Base-by-base conservation (phyloP, 306 rosid genomes). In the Arachis hypogaea region DNA sequence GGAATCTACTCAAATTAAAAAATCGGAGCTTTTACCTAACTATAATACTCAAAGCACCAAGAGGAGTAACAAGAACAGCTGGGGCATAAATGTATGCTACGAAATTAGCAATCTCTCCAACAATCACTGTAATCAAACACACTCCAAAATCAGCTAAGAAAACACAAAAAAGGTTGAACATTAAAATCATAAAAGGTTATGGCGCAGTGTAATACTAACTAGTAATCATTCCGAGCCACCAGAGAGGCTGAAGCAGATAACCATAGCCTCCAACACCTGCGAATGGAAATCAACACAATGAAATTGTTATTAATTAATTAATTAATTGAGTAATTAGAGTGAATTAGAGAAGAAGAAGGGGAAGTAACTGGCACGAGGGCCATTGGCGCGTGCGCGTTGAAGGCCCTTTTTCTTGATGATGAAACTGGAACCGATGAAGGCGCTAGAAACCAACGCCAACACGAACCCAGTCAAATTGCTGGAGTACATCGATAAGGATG, bases 221-320 rank as follows among this genome's bases (percentile, higher is more conserved):
- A 16, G 97, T 92, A 14, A 88, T 16, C 97, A 92, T 92, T 82
- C 97, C 97, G 28, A 92, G 63, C 97, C 97, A 92, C 97, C 97
- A 89, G 7, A 92, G 93, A 59, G 97, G 96, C 64, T 92, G 88
- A 3, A 82, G 79, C 65, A 92, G 82, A 76, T 92, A 92, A 12
- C 97, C 96, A 82, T 92, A 92, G 55, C 97, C 97, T 22, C 97
- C 97, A 14, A 80, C 86, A 83, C 93, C 97, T 92, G 77, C 46
- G 60, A 46, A 11, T 49, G 55, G 6, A 49, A 12, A 11, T 4
- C 6, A 49, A 5, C 16, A 49, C 18, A 49, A 50, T 4, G 16
- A 28, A 3, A 40, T 6, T 12, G 4, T 10, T 2, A 46, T 10
- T 2, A 46, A 3, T 46, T 46, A 11, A 11, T 12, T 49, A n/a